Evolutionary conservation across 1,284 basidiomycete genomes (phyloP).

Genomic region (Rugosomyces carneus): DNA sequence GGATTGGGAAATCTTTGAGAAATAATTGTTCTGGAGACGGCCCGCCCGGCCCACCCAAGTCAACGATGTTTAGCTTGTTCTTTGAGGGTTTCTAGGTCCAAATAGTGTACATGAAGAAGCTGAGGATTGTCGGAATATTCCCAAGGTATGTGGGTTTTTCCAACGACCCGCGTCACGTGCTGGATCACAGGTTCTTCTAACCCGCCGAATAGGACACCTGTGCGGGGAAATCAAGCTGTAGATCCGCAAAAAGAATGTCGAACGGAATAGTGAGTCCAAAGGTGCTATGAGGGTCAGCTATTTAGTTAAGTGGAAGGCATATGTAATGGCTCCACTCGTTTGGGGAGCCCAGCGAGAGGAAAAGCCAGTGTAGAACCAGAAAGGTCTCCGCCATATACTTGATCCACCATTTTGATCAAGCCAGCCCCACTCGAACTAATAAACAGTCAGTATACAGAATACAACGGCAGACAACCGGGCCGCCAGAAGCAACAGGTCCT

Average conservation of each 20-base stretch:
- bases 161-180: background rate
- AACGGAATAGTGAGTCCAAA: too few species aligned
- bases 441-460: background rate
- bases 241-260: too few species aligned
- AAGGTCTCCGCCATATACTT: too few species aligned
- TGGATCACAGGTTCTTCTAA: background rate
- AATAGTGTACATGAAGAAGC: background rate
- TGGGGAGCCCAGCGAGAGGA: too few species aligned
- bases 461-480: constrained; percentile 4
- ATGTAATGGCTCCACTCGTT: background rate
- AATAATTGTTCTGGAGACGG: constrained; percentile 2
- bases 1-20: background rate
- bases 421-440: background rate
- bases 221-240: background rate
- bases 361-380: too few species aligned
- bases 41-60: constrained; percentile 13
- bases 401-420: too few species aligned
- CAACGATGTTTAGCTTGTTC: background rate
- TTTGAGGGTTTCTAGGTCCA: background rate
- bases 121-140: too few species aligned
- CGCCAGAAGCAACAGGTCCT: background rate
- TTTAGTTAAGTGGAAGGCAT: too few species aligned
- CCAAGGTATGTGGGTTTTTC: too few species aligned
- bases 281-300: background rate
- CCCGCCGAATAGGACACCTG: background rate